A percentile compares a stretch with the other conserved stretches of the same genome.
These are phyloP conservation scores for Homolaphlyctis polyrhiza DNA, from an alignment of 371 early-diverging fungal species.

Conservation along the genomic window DNA sequence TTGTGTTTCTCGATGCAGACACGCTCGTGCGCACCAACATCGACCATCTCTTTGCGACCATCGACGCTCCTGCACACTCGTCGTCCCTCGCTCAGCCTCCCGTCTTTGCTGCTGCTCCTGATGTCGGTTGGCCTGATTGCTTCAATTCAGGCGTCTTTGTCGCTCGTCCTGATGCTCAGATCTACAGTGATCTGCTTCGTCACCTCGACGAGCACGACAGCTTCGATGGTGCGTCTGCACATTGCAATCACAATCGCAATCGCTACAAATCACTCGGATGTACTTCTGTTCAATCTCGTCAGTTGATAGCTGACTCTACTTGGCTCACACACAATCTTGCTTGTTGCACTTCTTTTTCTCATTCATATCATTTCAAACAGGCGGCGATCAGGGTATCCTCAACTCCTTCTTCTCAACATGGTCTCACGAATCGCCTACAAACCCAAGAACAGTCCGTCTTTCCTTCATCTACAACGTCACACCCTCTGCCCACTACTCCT, in stretches of 20 bases:
- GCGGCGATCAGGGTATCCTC: constrained; percentile 93
- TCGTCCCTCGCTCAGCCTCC: neutral
- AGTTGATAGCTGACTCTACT: too few relatives aligned
- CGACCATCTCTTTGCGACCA: constrained; percentile 70
- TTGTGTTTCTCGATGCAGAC: constrained; percentile 90
- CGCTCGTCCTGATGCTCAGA: constrained; percentile 52
- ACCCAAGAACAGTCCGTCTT: constrained; percentile 44
- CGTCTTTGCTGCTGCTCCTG: constrained; percentile 75
- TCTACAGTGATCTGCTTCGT: constrained; percentile 48
- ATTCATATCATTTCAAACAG: constrained; percentile 29
- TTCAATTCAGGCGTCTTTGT: constrained; percentile 97
- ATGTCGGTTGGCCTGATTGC: constrained; percentile 65
- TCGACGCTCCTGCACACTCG: constrained; percentile 2
- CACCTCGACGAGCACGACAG: constrained; percentile 56
- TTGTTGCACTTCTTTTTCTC: neutral
- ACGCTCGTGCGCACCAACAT: constrained; percentile 71
- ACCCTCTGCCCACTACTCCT: constrained; percentile 80
- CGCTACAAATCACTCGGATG: too few relatives aligned
- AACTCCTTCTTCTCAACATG: constrained; percentile 82
- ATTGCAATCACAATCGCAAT: neutral
- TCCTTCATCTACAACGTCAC: constrained; percentile 92
- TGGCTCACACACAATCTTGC: too few relatives aligned
- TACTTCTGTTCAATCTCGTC: too few relatives aligned
- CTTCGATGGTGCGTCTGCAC: constrained; percentile 64
- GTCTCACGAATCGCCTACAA: constrained; percentile 37